A percentile compares a stretch with the other conserved stretches of the same genome.
Conservation (phyloP, 1,284 basidiomycete genomes). For the Apiotrichum veenhuisii region DNA sequence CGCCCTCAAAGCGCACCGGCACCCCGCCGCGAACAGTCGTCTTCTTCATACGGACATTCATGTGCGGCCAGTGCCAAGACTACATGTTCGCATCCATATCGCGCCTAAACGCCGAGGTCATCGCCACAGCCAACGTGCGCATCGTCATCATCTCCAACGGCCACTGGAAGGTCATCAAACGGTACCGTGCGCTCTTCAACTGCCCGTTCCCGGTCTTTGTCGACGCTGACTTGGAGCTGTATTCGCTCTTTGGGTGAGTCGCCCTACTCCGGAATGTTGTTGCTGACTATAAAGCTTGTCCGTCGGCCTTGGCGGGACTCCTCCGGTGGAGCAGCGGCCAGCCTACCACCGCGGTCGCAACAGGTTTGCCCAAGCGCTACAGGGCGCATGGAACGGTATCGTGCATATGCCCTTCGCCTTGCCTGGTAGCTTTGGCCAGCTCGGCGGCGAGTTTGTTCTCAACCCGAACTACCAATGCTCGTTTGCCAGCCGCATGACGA, state of each 20-base stretch:
- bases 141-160: slow-evolving; percentile 45
- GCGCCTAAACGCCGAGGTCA: slow-evolving; percentile 32
- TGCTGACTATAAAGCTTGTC: too few relatives aligned
- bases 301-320: too few relatives aligned
- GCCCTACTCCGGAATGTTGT: too few relatives aligned
- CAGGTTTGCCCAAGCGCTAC: too few relatives aligned
- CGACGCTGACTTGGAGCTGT: slow-evolving; percentile 16
- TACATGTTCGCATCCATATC: slow-evolving; percentile 35
- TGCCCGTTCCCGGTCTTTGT: slow-evolving; percentile 47
- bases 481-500: slow-evolving; percentile 49
- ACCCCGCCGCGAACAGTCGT: slow-evolving; percentile 32
- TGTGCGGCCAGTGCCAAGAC: slow-evolving; percentile 48
- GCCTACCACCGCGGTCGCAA: too few relatives aligned
- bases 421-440: slow-evolving; percentile 43
- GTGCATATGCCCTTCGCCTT: too few relatives aligned
- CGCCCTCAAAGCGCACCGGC: too few relatives aligned
- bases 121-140: slow-evolving; percentile 36
- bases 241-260: background rate
- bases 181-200: slow-evolving; percentile 41
- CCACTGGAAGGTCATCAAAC: slow-evolving; percentile 46
- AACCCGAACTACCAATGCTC: slow-evolving; percentile 31
- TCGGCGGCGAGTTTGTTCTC: slow-evolving; percentile 49
- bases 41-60: slow-evolving; percentile 44
- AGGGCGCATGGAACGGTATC: too few relatives aligned
- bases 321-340: too few relatives aligned